Percentiles rank a stretch among this genome's conserved stretches.
These are phyloP conservation scores for Serendipita sp. DNA, from an alignment of 768 basidiomycete genomes.

Conservation along the genomic window DNA sequence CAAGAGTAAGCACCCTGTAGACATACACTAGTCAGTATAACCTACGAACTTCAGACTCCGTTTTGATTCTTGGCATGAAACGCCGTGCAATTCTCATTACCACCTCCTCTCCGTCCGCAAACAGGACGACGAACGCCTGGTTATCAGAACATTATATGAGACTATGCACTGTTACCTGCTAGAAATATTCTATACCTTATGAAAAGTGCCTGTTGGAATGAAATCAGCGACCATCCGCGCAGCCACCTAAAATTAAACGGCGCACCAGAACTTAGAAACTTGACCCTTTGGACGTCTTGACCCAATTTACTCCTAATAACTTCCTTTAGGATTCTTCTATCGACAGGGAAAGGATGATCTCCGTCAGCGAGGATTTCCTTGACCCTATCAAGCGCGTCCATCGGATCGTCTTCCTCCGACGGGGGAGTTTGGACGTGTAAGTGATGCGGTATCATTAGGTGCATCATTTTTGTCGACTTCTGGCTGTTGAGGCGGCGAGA, in stretches of 20 bases:
- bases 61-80: conserved; percentile 77
- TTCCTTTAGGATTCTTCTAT: conserved; percentile 57
- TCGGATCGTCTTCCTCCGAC: not conserved
- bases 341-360: conserved; percentile 54
- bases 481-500: no score
- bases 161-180: conserved; percentile 9
- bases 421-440: conserved; percentile 3
- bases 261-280: conserved; percentile 60
- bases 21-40: not conserved
- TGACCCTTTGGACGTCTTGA: conserved; percentile 49
- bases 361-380: conserved; percentile 44
- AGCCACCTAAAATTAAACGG: conserved; percentile 8
- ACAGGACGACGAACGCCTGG: conserved; percentile 63
- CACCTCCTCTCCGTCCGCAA: conserved; percentile 41
- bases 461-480: not conserved
- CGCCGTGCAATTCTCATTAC: conserved; percentile 70
- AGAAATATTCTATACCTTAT: conserved; percentile 38
- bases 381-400: conserved; percentile 1
- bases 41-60: conserved; percentile 49
- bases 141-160: conserved; percentile 1
- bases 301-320: conserved; percentile 58
- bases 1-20: not conserved
- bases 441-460: conserved; percentile 1
- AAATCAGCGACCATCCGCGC: conserved; percentile 12
- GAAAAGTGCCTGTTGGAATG: conserved; percentile 53